Base-by-base conservation (phyloP, 23 red algal genomes). In the Rhodosorus marinus region DNA sequence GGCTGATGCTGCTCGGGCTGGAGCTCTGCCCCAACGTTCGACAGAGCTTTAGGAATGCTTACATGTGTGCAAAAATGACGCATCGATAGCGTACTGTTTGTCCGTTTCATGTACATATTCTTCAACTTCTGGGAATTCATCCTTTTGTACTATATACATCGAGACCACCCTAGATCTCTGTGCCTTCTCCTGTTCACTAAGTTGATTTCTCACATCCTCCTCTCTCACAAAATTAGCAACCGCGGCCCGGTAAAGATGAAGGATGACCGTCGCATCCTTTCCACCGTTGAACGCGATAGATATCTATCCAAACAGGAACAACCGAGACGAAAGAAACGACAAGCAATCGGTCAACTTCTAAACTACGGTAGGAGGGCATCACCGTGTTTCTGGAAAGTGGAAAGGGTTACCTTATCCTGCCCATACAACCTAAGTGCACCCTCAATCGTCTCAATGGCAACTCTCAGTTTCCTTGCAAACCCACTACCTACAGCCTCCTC, bases 261-360 rank as follows among this genome's bases (percentile, higher is more conserved):
- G 43, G n/a, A 98, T 74, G 22, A 84, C 77, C 0, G 90, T 98
- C 0, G 79, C 79, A 52, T 98, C 90, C 57, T 98, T 98, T 9
- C 90, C 90, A 6, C 90, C 90, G 53, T 98, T 98, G 42, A 98
- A 98, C 17, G 77, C 70, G 11, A 85, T 35, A 30, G 68, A 45
- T 3, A 74, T n/a, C n/a, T n/a, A n/a, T n/a, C n/a, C n/a, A n/a
- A n/a, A n/a, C n/a, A n/a, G n/a, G n/a, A n/a, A n/a, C n/a, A n/a
- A n/a, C n/a, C n/a, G n/a, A n/a, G n/a, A n/a, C n/a, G n/a, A n/a
- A n/a, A n/a, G n/a, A n/a, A n/a, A n/a, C n/a, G n/a, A n/a, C n/a
- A n/a, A n/a, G n/a, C n/a, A n/a, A n/a, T n/a, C n/a, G n/a, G n/a
- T n/a, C n/a, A n/a, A n/a, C n/a, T n/a, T n/a, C n/a, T n/a, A n/a